Percentiles rank a stretch among this genome's conserved stretches.
phyloP scores from a whole-genome alignment of 2,329 filamentous ascomycete genomes.

The Colletotrichum phormii region DNA sequence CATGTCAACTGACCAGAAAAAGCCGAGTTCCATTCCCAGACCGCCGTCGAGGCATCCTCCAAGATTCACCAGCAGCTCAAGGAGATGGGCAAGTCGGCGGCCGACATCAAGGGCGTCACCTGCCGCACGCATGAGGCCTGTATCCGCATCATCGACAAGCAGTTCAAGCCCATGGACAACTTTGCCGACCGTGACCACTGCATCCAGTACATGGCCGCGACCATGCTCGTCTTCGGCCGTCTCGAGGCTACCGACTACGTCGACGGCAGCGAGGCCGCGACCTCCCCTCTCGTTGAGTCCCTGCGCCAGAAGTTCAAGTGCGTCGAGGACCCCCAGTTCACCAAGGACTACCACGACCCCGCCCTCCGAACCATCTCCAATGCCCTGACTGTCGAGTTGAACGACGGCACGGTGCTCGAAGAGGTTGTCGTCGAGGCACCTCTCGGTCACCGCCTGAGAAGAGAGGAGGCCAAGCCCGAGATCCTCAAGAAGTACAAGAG shows the following conservation, averaged over 20 bases:
- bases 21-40: conserved; percentile 98
- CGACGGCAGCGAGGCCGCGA: conserved; percentile 92
- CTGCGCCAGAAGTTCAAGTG: conserved; percentile 95
- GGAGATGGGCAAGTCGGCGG: conserved; percentile 87
- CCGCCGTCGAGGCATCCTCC: conserved; percentile 93
- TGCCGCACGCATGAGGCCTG: conserved; percentile 99
- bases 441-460: conserved; percentile 88
- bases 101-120: conserved; percentile 91
- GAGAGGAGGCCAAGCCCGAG: conserved; percentile 97
- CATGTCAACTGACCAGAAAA: neutral
- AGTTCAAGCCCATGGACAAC: conserved; percentile 99
- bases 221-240: conserved; percentile 95
- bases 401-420: conserved; percentile 91
- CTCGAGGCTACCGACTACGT: conserved; percentile 94
- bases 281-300: conserved; percentile 87
- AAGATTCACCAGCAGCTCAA: conserved; percentile 87
- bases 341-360: conserved; percentile 94
- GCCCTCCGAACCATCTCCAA: conserved; percentile 96
- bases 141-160: conserved; percentile 99
- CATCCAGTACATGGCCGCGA: conserved; percentile 98
- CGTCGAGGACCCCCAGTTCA: conserved; percentile 96
- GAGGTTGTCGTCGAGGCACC: conserved; percentile 95
- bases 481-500: conserved; percentile 96
- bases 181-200: conserved; percentile 99
- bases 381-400: conserved; percentile 92